A percentile compares a stretch with the other conserved stretches of the same genome.
Conservation (phyloP, 2,329 filamentous ascomycete genomes). For the Plectosphaerella plurivora region DNA sequence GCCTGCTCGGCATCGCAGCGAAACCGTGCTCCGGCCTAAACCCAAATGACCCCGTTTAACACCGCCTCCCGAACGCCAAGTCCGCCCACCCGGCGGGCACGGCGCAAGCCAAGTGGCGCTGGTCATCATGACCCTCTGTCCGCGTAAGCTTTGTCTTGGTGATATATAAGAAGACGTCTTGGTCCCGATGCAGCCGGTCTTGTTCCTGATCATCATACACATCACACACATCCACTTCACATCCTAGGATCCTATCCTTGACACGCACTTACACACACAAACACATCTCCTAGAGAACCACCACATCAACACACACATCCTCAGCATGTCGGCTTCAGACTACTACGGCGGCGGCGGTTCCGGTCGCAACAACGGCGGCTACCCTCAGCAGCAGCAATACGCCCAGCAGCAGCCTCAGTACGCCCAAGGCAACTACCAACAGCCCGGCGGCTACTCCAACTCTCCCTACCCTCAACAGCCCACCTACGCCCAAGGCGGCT, state of each 20-base stretch:
- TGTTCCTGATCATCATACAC: background rate
- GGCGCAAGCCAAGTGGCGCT: too few species aligned
- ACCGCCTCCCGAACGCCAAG: background rate
- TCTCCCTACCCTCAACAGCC: constrained; percentile 4
- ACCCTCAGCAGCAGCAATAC: constrained; percentile 6
- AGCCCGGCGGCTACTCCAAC: background rate
- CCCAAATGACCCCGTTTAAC: background rate
- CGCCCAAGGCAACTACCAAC: background rate
- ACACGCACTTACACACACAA: background rate
- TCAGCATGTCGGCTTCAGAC: constrained; percentile 17
- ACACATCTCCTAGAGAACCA: background rate
- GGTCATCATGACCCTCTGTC: background rate
- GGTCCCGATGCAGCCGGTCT: background rate
- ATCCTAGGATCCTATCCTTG: background rate
- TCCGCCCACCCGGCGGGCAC: background rate
- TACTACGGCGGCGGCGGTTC: constrained; percentile 14
- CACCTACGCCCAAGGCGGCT: background rate
- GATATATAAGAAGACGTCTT: background rate
- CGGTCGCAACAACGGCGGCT: constrained; percentile 2
- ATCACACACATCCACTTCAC: background rate
- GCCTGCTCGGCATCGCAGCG: too few species aligned
- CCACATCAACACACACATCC: background rate
- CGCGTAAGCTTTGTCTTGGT: constrained; percentile 1
- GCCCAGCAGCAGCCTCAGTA: background rate
- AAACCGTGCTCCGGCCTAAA: background rate